Evolutionary conservation across 2,329 filamentous ascomycete genomes (phyloP).

Genomic region (Cladophialophora yegresii): DNA sequence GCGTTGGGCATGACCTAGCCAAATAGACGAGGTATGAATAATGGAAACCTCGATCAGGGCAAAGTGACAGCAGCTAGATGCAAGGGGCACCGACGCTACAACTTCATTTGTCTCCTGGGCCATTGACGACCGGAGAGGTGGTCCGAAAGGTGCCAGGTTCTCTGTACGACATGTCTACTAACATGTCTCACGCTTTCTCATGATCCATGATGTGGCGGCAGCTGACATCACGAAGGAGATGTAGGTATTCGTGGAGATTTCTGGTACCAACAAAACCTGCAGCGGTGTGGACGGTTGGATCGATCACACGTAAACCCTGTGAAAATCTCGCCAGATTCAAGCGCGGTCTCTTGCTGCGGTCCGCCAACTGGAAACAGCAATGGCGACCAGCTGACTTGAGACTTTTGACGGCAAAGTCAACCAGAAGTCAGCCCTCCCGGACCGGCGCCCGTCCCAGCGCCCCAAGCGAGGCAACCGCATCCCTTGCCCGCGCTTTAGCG

Average conservation of each 20-base stretch:
- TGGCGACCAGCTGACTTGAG: constrained; percentile 1
- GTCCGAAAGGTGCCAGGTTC: not conserved
- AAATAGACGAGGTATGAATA: constrained; percentile 29
- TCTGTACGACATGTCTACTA: not conserved
- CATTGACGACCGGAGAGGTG: not conserved
- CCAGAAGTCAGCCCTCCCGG: constrained; percentile 9
- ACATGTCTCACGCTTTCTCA: too few species aligned
- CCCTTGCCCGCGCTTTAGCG: not conserved
- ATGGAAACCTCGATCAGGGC: constrained; percentile 33
- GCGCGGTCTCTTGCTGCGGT: not conserved
- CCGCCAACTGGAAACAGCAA: constrained; percentile 4
- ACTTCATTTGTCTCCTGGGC: constrained; percentile 1
- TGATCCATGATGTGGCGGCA: not conserved
- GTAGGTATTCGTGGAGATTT: not conserved
- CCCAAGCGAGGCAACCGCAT: constrained; percentile 2
- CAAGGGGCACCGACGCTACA: not conserved
- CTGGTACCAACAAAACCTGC: not conserved
- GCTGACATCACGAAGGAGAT: constrained; percentile 1
- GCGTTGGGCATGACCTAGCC: constrained; percentile 20
- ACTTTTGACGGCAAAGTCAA: not conserved
- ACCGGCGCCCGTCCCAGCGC: not conserved
- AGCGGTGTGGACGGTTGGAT: not conserved
- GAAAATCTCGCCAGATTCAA: not conserved
- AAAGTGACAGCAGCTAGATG: constrained; percentile 20
- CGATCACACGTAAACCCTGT: not conserved